phyloP scores from a whole-genome alignment of 106 monocot species.

The Dioscorea alata region DNA sequence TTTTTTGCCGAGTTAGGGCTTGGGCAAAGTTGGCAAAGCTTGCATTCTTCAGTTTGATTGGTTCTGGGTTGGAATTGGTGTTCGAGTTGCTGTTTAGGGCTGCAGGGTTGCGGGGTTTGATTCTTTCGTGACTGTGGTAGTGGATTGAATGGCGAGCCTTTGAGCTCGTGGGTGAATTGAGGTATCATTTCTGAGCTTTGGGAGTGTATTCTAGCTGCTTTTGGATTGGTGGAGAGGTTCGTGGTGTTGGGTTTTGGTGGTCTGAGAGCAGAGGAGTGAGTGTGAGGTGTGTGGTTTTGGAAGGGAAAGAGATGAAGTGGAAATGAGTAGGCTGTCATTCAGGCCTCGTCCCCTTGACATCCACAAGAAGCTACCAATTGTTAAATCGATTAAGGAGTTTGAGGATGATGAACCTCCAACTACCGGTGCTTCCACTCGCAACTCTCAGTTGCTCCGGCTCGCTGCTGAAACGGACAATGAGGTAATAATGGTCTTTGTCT shows the following conservation, averaged over 20 bases:
- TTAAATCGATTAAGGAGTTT: slow-evolving; percentile 89
- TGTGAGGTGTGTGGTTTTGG: slow-evolving; percentile 1
- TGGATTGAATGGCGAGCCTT: slow-evolving; percentile 10
- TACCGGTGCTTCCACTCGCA: slow-evolving; percentile 56
- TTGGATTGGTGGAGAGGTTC: background rate
- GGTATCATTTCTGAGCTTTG: too few species aligned
- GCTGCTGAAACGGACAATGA: slow-evolving; percentile 65
- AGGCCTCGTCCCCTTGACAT: slow-evolving; percentile 99
- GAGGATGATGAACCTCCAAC: slow-evolving; percentile 74
- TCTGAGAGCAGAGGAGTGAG: background rate
- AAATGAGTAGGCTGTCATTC: slow-evolving; percentile 92
- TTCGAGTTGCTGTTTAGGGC: background rate
- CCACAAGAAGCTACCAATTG: slow-evolving; percentile 92
- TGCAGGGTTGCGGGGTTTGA: slow-evolving; percentile 5
- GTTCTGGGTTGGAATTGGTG: background rate
- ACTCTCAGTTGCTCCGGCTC: slow-evolving; percentile 48
- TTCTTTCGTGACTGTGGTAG: background rate
- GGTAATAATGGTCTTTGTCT: slow-evolving; percentile 27
- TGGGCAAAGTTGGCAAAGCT: background rate
- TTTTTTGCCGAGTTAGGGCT: slow-evolving; percentile 22
- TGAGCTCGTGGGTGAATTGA: slow-evolving; percentile 3
- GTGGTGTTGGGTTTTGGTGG: slow-evolving; percentile 3
- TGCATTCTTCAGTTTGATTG: background rate
- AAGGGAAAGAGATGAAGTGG: slow-evolving; percentile 42
- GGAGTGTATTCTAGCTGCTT: background rate